phyloP scores from a whole-genome alignment of 73 alveolate species.

The Tetrahymena borealis region DNA sequence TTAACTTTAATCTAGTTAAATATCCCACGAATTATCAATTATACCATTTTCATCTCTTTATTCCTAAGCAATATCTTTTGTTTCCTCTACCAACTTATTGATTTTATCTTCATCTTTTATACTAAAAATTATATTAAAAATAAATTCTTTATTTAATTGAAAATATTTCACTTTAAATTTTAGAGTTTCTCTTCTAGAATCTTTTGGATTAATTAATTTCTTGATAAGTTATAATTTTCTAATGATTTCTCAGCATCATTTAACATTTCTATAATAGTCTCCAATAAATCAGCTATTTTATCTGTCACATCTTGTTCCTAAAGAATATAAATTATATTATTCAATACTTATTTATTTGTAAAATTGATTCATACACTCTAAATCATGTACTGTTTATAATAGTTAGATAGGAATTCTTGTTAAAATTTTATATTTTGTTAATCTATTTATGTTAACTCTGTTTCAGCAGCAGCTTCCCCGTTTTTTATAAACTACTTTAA shows the following conservation, averaged over 20 bases:
- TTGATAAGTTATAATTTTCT: neutral
- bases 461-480: neutral
- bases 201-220: neutral
- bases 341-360: neutral
- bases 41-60: no score
- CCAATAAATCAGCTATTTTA: neutral
- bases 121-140: neutral
- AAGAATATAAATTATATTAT: neutral
- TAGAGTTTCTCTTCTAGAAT: neutral
- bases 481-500: no score
- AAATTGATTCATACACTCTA: neutral
- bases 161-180: neutral
- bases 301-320: neutral
- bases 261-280: neutral
- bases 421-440: neutral
- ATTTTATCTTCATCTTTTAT: neutral
- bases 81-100: no score
- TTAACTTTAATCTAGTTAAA: no score
- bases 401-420: neutral
- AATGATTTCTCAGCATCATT: neutral
- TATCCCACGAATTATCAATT: no score
- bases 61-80: no score
- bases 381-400: neutral
- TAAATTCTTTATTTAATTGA: neutral
- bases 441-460: neutral